Base-by-base conservation (phyloP, 768 basidiomycete genomes). In the Mycena leptocephala region DNA sequence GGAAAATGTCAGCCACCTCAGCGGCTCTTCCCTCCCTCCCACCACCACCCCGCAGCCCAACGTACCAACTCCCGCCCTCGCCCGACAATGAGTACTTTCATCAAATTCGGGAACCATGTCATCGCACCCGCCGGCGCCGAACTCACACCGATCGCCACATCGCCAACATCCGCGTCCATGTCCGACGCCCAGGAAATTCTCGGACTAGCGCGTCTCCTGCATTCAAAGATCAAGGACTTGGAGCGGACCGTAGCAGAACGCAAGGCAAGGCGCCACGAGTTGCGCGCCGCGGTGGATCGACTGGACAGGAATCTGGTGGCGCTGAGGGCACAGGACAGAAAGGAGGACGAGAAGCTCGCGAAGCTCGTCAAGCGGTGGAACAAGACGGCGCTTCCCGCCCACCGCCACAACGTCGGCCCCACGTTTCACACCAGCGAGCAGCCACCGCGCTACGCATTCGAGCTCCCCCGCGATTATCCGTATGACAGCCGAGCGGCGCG, bases 71-170 rank as follows among this genome's bases (percentile, higher is more conserved):
- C 35, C 22, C 8, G 13, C 33, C 22, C 51, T 1, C 46, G 26
- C 43, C 30, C 58, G 35, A 72, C 66, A 14, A 76, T 72, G 75
- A 76, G 33, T 20, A 62, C 59, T 26, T 69, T 68, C 61, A 72
- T 76, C 75, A 76, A 39, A 37, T 68, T 76, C 66, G 70, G 75
- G 22, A 76, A 76, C 70, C 65, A 69, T 24, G 26, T 37, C 39
- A 76, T 76, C 46, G 75, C 66, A 0, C 70, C 75, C 39, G 70
- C 59, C 11, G 75, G 75, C 24, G 18, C 70, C 28, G 30, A 67
- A 26, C n/a, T 56, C 46, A 26, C 33, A 13, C 59, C 73, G 10
- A 13, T 33, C 43, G 26, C 37, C 24, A 18, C 43, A 18, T n/a
- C 26, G 26, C 24, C 75, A 0, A 18, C 28, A n/a, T 5, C 46